These are phyloP conservation scores for Penicillium sp. DNA, from an alignment of 2,329 filamentous ascomycete genomes.

Conservation along the genomic window DNA sequence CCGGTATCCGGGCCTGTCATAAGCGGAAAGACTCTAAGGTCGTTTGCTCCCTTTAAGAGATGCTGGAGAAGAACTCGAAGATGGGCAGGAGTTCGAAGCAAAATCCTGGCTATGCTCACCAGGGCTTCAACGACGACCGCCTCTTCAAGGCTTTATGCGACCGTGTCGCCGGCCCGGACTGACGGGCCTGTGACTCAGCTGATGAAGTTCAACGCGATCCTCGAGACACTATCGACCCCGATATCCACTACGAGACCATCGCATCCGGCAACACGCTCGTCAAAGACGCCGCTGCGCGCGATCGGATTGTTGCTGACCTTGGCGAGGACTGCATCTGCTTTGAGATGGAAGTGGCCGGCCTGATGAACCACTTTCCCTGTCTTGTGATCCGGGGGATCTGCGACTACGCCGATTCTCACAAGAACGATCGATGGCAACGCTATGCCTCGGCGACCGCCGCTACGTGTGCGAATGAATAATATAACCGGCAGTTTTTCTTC, in stretches of 20 bases:
- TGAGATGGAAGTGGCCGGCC: background rate
- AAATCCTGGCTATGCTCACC: conserved; percentile 19
- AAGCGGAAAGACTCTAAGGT: conserved; percentile 15
- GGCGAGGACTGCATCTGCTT: conserved; percentile 23
- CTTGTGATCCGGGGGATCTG: conserved; percentile 27
- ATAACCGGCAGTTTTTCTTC: too few species aligned
- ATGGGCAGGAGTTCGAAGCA: conserved; percentile 12
- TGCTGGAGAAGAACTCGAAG: conserved; percentile 11
- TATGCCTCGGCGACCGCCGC: conserved; percentile 23
- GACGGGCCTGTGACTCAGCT: conserved; percentile 8
- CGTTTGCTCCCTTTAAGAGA: conserved; percentile 13
- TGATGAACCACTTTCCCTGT: conserved; percentile 27
- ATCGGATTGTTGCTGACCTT: conserved; percentile 15
- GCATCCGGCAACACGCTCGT: conserved; percentile 36
- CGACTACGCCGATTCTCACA: conserved; percentile 30
- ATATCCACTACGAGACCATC: conserved; percentile 36
- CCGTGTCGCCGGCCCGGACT: conserved; percentile 13
- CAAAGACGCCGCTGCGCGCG: conserved; percentile 20
- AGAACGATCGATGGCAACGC: conserved; percentile 25
- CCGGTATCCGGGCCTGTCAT: conserved; percentile 24
- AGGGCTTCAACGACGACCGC: conserved; percentile 24
- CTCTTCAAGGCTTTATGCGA: conserved; percentile 23
- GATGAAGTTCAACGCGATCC: conserved; percentile 13
- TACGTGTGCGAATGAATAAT: conserved; percentile 26
- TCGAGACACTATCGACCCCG: conserved; percentile 19